phyloP scores from a whole-genome alignment of 192 early-diverging fungal species.

The Podila horticola region DNA sequence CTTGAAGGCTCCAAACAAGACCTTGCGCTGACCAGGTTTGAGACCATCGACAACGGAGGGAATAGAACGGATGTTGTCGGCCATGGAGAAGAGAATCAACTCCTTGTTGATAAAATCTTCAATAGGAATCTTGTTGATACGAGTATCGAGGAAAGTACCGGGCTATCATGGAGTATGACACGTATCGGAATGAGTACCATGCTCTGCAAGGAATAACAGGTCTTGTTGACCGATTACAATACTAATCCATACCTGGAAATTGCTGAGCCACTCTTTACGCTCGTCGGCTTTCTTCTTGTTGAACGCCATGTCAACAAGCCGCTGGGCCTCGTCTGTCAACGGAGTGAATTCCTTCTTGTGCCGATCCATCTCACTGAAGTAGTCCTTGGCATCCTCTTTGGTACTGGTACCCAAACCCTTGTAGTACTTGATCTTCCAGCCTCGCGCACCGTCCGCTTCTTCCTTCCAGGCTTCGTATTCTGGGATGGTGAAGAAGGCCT shows the following conservation, averaged over 20 bases:
- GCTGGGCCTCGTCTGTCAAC: conserved; percentile 67
- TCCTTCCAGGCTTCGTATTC: conserved; percentile 91
- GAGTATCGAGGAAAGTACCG: conserved; percentile 92
- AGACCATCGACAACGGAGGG: conserved; percentile 94
- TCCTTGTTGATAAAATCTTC: conserved; percentile 96
- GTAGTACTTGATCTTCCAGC: conserved; percentile 95
- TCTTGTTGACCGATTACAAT: too few species aligned
- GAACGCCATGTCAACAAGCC: conserved; percentile 96
- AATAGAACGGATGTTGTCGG: conserved; percentile 95
- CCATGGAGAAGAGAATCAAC: conserved; percentile 93
- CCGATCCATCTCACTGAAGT: conserved; percentile 83
- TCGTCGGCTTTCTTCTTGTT: conserved; percentile 93
- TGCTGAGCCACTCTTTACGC: conserved; percentile 93
- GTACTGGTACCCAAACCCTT: conserved; percentile 96
- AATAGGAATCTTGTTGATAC: conserved; percentile 78
- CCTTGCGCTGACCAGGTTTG: conserved; percentile 98
- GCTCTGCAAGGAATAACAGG: too few species aligned
- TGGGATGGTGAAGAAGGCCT: conserved; percentile 90
- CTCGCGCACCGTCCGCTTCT: conserved; percentile 72
- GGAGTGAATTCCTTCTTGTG: conserved; percentile 86
- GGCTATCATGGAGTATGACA: conserved; percentile 58
- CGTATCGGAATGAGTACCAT: neutral
- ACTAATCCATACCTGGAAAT: conserved; percentile 60
- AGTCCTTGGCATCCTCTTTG: conserved; percentile 86
- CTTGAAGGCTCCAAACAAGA: conserved; percentile 88